phyloP scores from a whole-genome alignment of 352 stramenopile species.

The Peronosclerospora sorghi region DNA sequence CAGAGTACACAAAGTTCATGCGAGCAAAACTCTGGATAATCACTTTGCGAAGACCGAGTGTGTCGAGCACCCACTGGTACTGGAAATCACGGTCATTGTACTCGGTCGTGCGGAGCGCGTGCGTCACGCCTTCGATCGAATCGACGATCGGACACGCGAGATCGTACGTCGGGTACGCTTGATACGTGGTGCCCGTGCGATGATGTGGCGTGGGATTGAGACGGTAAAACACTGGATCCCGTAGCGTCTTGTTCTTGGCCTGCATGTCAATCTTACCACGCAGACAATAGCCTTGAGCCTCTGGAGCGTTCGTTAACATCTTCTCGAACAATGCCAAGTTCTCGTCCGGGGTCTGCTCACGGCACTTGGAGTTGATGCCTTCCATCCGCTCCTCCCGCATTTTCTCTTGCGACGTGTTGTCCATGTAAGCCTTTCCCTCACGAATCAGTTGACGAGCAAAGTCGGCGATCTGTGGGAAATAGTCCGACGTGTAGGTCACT shows the following conservation, averaged over 20 bases:
- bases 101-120: slow-evolving; percentile 97
- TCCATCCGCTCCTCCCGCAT: slow-evolving; percentile 95
- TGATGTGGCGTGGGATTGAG: slow-evolving; percentile 77
- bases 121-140: slow-evolving; percentile 97
- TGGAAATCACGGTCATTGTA: slow-evolving; percentile 99
- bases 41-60: slow-evolving; percentile 76
- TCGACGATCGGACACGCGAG: slow-evolving; percentile 99
- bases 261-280: slow-evolving; percentile 93
- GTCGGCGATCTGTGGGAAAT: slow-evolving; percentile 93
- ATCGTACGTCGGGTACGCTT: slow-evolving; percentile 99
- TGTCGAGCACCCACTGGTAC: slow-evolving; percentile 92
- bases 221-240: slow-evolving; percentile 85
- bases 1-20: slow-evolving; percentile 99
- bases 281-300: slow-evolving; percentile 64
- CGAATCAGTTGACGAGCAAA: slow-evolving; percentile 91
- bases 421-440: slow-evolving; percentile 97
- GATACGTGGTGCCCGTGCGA: slow-evolving; percentile 93
- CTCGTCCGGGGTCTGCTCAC: slow-evolving; percentile 72
- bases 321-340: slow-evolving; percentile 94
- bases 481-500: slow-evolving; percentile 97
- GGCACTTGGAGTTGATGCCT: slow-evolving; percentile 84
- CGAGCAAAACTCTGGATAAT: slow-evolving; percentile 93
- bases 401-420: slow-evolving; percentile 97
- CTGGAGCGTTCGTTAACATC: slow-evolving; percentile 90
- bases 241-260: slow-evolving; percentile 83